Evolutionary conservation across 1,284 basidiomycete genomes (phyloP), one percentile per base, ranked within the genome.

Genomic region (Mycena citricolor): DNA sequence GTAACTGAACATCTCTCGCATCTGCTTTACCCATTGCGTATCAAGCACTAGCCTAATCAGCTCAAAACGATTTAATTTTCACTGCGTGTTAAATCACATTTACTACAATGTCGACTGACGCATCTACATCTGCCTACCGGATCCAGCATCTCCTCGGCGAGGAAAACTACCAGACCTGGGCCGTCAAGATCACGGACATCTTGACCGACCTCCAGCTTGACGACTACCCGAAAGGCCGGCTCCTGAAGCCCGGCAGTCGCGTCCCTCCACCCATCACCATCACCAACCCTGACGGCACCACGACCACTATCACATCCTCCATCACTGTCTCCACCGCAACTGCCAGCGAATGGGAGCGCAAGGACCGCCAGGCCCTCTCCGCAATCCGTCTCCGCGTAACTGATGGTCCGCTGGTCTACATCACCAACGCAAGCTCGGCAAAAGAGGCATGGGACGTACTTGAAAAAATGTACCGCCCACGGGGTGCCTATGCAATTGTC

Each of bases 391-490:
- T 49, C 13, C 42, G 42, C 21, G 47, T 49, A 3, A 16, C 47
- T n/a, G 42, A 49, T 20, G 22, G 24, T 12, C 41, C 42, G 11
- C 47, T 49, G 26, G 42, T 49, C 14, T 44, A 49, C 17, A 44
- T 49, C 35, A 36, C 47, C 5, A 30, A 21, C 30, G 19, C 42
- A 1, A 20, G 29, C 22, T 34, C 47, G 8, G 32, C 47, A 11
- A 44, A 44, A 17, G 47, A 38, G 2, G 42, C 47, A 20, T 49
- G 47, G 47, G 28, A 42, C 17, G 37, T 35, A 17, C 33, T 47
- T 20, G 22, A 19, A 23, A 43, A 47, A 22, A 47, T 32, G 5
- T 47, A 47, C 23, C 36, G 16, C 16, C 39, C 45, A 2, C 33
- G 25, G 26, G 47, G 47, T 10, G 35, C 42, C n/a, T 32, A 39